A percentile compares a stretch with the other conserved stretches of the same genome.
Evolutionary conservation across 257 asterid genomes (phyloP).

Genomic region (Nicotiana knightiana): DNA sequence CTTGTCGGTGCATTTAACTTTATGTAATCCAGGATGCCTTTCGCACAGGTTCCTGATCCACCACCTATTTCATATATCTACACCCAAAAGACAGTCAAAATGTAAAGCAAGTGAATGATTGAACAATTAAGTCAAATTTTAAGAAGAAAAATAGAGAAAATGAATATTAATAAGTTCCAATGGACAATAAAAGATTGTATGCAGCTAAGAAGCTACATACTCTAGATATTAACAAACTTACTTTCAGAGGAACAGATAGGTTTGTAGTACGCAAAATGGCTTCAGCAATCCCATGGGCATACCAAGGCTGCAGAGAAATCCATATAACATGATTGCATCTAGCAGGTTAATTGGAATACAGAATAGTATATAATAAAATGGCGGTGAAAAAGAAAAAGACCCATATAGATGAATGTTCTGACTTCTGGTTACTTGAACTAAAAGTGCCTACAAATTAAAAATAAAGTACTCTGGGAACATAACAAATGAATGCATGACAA

Average conservation of each 20-base stretch:
- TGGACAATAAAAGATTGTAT: not conserved
- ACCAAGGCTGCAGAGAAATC: conserved; percentile 70
- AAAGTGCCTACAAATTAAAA: not conserved
- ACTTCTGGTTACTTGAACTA: not conserved
- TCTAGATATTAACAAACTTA: conserved; percentile 29
- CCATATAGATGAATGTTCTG: not conserved
- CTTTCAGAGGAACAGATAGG: conserved; percentile 80
- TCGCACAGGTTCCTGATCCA: conserved; percentile 99
- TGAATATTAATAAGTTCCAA: not conserved
- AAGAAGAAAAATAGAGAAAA: not conserved
- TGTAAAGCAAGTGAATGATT: not conserved
- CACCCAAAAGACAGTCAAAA: conserved; percentile 15
- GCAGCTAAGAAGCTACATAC: not conserved
- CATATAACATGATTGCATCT: not conserved
- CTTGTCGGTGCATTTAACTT: conserved; percentile 91
- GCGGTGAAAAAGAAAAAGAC: not conserved
- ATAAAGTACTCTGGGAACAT: no score
- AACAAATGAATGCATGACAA: no score
- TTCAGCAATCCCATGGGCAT: conserved; percentile 98
- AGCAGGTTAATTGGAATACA: not conserved
- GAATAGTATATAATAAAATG: not conserved
- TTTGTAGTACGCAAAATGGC: conserved; percentile 86
- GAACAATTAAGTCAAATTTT: not conserved
- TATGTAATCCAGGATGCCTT: conserved; percentile 93
- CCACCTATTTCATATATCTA: conserved; percentile 99